Percentiles rank a stretch among this genome's conserved stretches.
Conservation (phyloP, 805 yeast species). For the Candida pseudoglaebosa region DNA sequence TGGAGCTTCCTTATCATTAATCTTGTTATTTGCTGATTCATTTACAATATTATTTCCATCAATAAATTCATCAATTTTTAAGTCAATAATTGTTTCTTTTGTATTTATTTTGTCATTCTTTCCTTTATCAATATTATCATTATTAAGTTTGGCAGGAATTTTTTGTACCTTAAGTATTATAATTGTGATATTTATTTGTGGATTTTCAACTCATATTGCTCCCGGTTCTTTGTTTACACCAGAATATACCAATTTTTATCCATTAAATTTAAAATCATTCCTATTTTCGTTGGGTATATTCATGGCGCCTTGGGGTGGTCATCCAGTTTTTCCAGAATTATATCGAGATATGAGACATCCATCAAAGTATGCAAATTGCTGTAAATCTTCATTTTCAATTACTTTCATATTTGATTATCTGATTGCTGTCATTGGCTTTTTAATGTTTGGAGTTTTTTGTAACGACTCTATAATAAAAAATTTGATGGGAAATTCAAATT, state of each 20-base stretch:
- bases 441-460: slow-evolving; percentile 75
- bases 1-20: slow-evolving; percentile 59
- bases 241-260: slow-evolving; percentile 38
- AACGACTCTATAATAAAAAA: slow-evolving; percentile 77
- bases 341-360: slow-evolving; percentile 72
- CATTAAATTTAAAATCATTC: slow-evolving; percentile 29
- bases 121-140: slow-evolving; percentile 51
- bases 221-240: slow-evolving; percentile 57
- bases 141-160: slow-evolving; percentile 53
- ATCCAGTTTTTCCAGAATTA: slow-evolving; percentile 73
- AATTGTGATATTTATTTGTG: slow-evolving; percentile 42
- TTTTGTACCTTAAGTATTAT: slow-evolving; percentile 49
- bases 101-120: slow-evolving; percentile 50
- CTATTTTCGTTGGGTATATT: slow-evolving; percentile 59
- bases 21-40: slow-evolving; percentile 59
- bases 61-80: slow-evolving; percentile 33
- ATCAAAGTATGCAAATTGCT: slow-evolving; percentile 47
- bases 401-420: slow-evolving; percentile 56
- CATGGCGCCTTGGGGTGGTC: slow-evolving; percentile 85
- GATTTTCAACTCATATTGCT: slow-evolving; percentile 30
- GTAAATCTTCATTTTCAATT: slow-evolving; percentile 52
- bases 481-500: slow-evolving; percentile 60
- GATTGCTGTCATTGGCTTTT: slow-evolving; percentile 63
- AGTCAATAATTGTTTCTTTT: slow-evolving; percentile 33
- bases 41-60: slow-evolving; percentile 45